Percentiles rank a stretch among this genome's conserved stretches.
phyloP scores from a whole-genome alignment of 257 asterid species.

The Galeopsis tetrahit region DNA sequence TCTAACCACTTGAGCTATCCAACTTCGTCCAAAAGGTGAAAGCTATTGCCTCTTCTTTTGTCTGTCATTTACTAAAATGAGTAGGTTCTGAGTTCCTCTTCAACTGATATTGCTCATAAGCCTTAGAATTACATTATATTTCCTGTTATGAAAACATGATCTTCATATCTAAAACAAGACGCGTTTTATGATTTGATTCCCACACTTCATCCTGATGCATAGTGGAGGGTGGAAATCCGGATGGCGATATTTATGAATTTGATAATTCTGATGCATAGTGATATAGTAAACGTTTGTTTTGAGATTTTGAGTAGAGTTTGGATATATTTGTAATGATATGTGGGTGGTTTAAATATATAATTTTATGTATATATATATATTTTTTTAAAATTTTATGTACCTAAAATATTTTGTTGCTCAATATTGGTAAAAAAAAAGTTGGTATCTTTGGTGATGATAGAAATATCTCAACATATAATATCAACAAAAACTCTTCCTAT shows the following conservation, averaged over 20 bases:
- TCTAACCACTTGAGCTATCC: no score
- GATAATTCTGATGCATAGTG: no score
- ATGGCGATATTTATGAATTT: no score
- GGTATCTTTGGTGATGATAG: conserved; percentile 14
- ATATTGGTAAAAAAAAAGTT: conserved; percentile 1
- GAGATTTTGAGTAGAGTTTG: no score
- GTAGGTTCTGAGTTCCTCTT: conserved; percentile 26
- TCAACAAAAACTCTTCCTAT: neutral
- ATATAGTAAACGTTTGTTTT: no score
- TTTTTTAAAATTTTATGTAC: no score
- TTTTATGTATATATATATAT: no score
- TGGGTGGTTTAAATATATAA: no score
- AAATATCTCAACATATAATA: neutral
- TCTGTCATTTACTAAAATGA: conserved; percentile 24
- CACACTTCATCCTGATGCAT: neutral
- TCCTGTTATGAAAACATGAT: neutral
- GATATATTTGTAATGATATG: no score
- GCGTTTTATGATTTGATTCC: neutral
- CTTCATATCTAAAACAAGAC: conserved; percentile 15
- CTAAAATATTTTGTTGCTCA: conserved; percentile 7
- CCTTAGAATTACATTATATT: conserved; percentile 6
- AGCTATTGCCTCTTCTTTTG: conserved; percentile 24
- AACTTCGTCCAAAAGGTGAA: conserved; percentile 30
- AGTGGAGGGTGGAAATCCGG: no score
- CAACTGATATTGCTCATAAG: conserved; percentile 14